A percentile compares a stretch with the other conserved stretches of the same genome.
phyloP scores from a whole-genome alignment of 176 grass and related monocot genomes.

The Themeda triandra region DNA sequence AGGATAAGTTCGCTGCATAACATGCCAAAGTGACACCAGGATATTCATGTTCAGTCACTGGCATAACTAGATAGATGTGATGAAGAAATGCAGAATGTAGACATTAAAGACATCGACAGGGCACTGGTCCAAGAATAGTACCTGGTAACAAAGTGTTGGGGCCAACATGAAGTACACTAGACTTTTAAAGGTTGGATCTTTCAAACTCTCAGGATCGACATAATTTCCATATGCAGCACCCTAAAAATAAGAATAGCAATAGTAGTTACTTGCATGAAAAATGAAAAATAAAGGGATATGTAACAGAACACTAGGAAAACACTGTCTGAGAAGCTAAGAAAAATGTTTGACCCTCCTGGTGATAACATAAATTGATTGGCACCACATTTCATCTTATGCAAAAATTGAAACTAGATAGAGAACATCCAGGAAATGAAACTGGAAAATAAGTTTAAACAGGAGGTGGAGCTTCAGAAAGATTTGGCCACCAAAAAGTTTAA shows the following conservation, averaged over 20 bases:
- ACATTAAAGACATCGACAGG: not conserved
- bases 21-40: conserved; percentile 26
- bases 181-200: conserved; percentile 60
- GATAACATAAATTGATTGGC: not conserved
- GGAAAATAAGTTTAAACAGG: not conserved
- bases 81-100: not conserved
- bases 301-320: not conserved
- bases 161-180: conserved; percentile 81
- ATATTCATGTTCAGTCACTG: not conserved
- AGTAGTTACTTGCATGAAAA: not conserved
- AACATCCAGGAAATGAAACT: not conserved
- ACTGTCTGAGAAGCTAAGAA: conserved; percentile 12
- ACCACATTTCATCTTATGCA: not conserved
- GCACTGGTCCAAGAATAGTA: conserved; percentile 21
- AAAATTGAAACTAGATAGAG: not conserved
- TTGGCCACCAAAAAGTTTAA: not conserved
- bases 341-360: not conserved
- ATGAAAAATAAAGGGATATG: not conserved
- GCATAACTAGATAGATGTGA: not conserved
- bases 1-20: conserved; percentile 85
- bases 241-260: conserved; percentile 29
- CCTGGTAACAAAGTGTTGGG: conserved; percentile 98
- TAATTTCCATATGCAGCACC: conserved; percentile 37
- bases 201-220: conserved; percentile 44
- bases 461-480: not conserved